A percentile compares a stretch with the other conserved stretches of the same genome.
These are phyloP conservation scores for Phytophthora europaea DNA, from an alignment of 352 stramenopile species.

Conservation along the genomic window DNA sequence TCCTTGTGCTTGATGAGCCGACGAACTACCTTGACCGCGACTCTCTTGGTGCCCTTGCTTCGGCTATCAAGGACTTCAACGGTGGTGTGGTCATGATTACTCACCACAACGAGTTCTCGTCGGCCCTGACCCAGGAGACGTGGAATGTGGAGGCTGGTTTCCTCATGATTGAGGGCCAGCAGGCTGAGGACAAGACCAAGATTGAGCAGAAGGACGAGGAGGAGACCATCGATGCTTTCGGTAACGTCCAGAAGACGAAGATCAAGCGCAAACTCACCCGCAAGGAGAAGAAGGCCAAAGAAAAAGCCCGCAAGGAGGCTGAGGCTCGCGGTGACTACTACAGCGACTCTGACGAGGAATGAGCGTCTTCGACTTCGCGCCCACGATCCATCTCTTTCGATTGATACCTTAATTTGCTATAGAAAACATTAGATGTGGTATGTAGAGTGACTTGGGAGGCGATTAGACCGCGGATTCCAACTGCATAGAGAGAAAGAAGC, in stretches of 20 bases:
- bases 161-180: conserved; percentile 89
- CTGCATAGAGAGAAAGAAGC: conserved; percentile 37
- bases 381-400: conserved; percentile 40
- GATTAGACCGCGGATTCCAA: conserved; percentile 46
- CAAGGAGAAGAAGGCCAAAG: conserved; percentile 92
- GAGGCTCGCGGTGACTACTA: conserved; percentile 88
- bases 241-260: conserved; percentile 89
- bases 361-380: conserved; percentile 45
- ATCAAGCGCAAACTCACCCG: conserved; percentile 92
- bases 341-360: conserved; percentile 83
- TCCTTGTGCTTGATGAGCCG: conserved; percentile 96
- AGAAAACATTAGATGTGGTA: conserved; percentile 46
- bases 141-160: conserved; percentile 94
- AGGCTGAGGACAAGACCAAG: conserved; percentile 90
- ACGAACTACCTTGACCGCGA: conserved; percentile 98
- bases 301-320: conserved; percentile 90
- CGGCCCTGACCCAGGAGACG: conserved; percentile 94
- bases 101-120: conserved; percentile 98
- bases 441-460: conserved; percentile 51
- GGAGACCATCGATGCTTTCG: conserved; percentile 84
- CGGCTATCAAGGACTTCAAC: conserved; percentile 97
- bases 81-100: conserved; percentile 98
- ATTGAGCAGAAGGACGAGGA: conserved; percentile 93
- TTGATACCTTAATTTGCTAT: conserved; percentile 59
- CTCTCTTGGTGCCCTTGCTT: conserved; percentile 96